Percentiles rank a stretch among this genome's conserved stretches.
These are phyloP conservation scores for Coleophoma crateriformis DNA, from an alignment of 2,329 filamentous ascomycete species.

Conservation along the genomic window DNA sequence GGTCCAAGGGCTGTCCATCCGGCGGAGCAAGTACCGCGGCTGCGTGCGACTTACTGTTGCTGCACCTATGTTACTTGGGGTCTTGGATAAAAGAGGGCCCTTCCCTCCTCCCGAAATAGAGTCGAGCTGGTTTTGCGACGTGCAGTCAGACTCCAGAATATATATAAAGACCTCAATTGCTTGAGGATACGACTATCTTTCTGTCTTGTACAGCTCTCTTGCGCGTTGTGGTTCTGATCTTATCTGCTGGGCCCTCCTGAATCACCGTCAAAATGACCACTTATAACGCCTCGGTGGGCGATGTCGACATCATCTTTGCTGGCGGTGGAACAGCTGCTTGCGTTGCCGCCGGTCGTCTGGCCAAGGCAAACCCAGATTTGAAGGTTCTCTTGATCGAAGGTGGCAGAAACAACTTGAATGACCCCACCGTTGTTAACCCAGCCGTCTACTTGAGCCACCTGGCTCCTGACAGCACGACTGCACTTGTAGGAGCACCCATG, in stretches of 20 bases:
- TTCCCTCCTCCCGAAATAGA: too few relatives aligned
- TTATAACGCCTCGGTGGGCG: constrained; percentile 20
- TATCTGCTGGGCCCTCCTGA: background rate
- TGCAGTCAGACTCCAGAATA: too few relatives aligned
- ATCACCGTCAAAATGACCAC: constrained; percentile 14
- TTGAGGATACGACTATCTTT: too few relatives aligned
- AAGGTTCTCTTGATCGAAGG: constrained; percentile 48
- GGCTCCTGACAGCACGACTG: constrained; percentile 40
- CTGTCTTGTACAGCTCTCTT: background rate
- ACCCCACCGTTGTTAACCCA: constrained; percentile 44
- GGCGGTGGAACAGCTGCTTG: constrained; percentile 44
- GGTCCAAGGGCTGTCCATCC: too few relatives aligned
- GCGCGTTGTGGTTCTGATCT: background rate
- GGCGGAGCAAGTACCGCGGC: too few relatives aligned
- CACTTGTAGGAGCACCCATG: constrained; percentile 24
- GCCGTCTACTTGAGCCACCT: constrained; percentile 43
- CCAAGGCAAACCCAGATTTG: constrained; percentile 41
- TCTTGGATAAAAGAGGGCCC: too few relatives aligned
- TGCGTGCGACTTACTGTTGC: too few relatives aligned
- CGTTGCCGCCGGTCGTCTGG: constrained; percentile 42
- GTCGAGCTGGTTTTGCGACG: too few relatives aligned
- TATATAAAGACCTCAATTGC: too few relatives aligned
- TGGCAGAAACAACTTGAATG: constrained; percentile 45
- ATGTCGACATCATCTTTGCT: constrained; percentile 46
- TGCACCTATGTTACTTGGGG: too few relatives aligned